Conservation (phyloP, 371 early-diverging fungal species). For the Mucor irregularis region DNA sequence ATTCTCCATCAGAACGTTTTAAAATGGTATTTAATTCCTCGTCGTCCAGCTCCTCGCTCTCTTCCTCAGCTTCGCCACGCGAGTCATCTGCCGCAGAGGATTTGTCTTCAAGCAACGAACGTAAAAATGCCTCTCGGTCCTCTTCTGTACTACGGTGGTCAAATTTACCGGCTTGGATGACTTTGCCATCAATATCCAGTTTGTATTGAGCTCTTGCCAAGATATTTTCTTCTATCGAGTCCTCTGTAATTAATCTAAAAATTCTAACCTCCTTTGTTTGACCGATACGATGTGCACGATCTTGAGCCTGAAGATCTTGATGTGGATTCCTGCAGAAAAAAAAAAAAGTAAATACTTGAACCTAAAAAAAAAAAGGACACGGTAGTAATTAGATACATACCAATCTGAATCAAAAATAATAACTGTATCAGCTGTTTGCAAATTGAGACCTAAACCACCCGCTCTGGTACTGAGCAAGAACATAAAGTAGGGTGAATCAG, state of each 20-base stretch:
- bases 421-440: conserved; percentile 99
- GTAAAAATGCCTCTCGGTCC: conserved; percentile 90
- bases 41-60: conserved; percentile 64
- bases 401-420: conserved; percentile 99
- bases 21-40: conserved; percentile 66
- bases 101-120: conserved; percentile 80
- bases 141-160: conserved; percentile 94
- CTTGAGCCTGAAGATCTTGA: conserved; percentile 99
- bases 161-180: conserved; percentile 99
- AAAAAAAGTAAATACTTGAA: conserved; percentile 12
- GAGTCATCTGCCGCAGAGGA: conserved; percentile 50
- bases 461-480: conserved; percentile 99
- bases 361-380: background rate
- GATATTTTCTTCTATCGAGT: conserved; percentile 97
- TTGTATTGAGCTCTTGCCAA: conserved; percentile 96
- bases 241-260: conserved; percentile 93
- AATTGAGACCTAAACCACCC: conserved; percentile 99
- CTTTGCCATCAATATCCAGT: conserved; percentile 96
- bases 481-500: conserved; percentile 84
- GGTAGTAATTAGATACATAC: conserved; percentile 29
- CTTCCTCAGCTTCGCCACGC: conserved; percentile 62
- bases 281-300: conserved; percentile 99
- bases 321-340: conserved; percentile 83
- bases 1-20: conserved; percentile 51
- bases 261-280: conserved; percentile 99